Conservation (phyloP, 2,329 filamentous ascomycete genomes). For the Pseudogymnoascus sp. region DNA sequence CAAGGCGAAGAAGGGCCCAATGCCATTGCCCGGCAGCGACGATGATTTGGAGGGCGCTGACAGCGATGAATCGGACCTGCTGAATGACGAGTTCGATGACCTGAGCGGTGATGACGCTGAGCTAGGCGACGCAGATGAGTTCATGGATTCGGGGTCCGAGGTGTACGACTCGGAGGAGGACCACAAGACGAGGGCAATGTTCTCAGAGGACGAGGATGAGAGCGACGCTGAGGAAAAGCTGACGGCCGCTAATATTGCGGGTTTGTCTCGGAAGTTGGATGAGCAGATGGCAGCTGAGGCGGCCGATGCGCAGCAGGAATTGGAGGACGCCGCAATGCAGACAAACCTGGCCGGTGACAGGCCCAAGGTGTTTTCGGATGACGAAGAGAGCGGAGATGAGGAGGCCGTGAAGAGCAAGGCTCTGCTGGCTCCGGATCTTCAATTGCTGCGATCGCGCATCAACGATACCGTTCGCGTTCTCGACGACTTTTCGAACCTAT, state of each 20-base stretch:
- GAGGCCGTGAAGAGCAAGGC: conserved; percentile 50
- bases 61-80: conserved; percentile 34
- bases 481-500: conserved; percentile 76
- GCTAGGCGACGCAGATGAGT: conserved; percentile 44
- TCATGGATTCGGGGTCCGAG: conserved; percentile 38
- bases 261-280: conserved; percentile 79
- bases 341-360: conserved; percentile 83
- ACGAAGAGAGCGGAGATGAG: conserved; percentile 53
- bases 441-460: conserved; percentile 79
- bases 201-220: conserved; percentile 89
- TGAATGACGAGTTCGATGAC: conserved; percentile 36
- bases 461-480: conserved; percentile 89
- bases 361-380: conserved; percentile 55
- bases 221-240: conserved; percentile 83
- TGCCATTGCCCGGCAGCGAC: conserved; percentile 35
- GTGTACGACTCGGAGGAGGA: conserved; percentile 42
- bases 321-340: conserved; percentile 77
- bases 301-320: conserved; percentile 73
- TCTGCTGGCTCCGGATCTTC: conserved; percentile 77
- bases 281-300: conserved; percentile 67
- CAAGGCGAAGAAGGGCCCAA: conserved; percentile 36
- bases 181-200: conserved; percentile 60
- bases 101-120: conserved; percentile 27
- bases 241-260: conserved; percentile 92
- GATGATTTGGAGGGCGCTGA: conserved; percentile 30